Evolutionary conservation across 139 green algal genomes (phyloP), one percentile per base, ranked within the genome.

Genomic region (Coelastrella sp.): DNA sequence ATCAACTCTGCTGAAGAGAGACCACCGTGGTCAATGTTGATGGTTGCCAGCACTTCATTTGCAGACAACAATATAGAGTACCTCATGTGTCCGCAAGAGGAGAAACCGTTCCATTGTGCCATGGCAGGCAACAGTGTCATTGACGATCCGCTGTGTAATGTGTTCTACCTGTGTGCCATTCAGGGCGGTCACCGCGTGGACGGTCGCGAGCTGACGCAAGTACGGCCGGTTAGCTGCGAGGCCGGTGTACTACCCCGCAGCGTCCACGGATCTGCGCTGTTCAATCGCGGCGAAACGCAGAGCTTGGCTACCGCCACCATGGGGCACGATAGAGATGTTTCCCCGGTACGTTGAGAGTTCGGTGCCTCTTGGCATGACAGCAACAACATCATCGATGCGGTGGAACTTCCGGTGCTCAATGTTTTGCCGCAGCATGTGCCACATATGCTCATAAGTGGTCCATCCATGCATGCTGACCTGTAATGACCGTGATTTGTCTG

Each of bases 261-360:
- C 7, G 95, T 97, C 64, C 96, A 98, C 87, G 96, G 96, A n/a
- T 96, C 94, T 3, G 93, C 91, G 0, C 80, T 96, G 60, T 92
- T 94, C 73, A 54, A n/a, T 4, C 80, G 91, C n/a, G 94, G 93
- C 2, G 92, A 95, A 14, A 96, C 93, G 61, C 95, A 96, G 89
- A 81, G 61, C 75, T 68, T 96, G 65, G 93, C 89, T 47, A 92
- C 93, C 6, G 93, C 84, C 59, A 97, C 95, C 0, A 85, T 97
- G 13, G 95, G 92, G 3, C 81, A 92, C 10, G 79, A 92, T 57
- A 78, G 71, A 54, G 80, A 89, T 54, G 47, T 76, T 47, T 7
- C 16, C 6, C 85, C 59, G 85, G 59, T 68, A 17, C 32, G 32
- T 47, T 47, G 32, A 47, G 32, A 47, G 32, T 47, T 47, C 61